A percentile compares a stretch with the other conserved stretches of the same genome.
These are phyloP conservation scores for Barbarea vulgaris DNA, from an alignment of 345 rosid genomes.

Conservation along the genomic window DNA sequence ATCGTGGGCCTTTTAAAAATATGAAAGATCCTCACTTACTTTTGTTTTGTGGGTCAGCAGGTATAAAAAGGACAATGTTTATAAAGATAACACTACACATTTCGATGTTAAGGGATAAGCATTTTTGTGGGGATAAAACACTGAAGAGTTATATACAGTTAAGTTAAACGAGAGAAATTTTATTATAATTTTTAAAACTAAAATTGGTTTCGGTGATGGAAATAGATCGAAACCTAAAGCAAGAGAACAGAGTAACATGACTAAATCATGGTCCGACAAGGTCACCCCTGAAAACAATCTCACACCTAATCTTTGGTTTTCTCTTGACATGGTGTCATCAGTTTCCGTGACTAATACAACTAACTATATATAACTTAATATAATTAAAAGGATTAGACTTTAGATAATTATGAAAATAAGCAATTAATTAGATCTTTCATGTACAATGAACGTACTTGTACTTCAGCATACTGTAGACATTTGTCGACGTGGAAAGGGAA, in stretches of 20 bases:
- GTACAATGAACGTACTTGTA: constrained; percentile 39
- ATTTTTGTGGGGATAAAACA: not conserved
- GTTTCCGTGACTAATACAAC: not conserved
- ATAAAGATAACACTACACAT: constrained; percentile 5
- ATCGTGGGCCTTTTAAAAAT: not conserved
- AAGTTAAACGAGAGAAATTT: not conserved
- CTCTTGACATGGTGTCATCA: constrained; percentile 15
- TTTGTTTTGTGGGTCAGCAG: not conserved
- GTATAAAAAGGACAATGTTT: not conserved
- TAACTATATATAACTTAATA: not conserved
- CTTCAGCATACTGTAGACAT: constrained; percentile 25
- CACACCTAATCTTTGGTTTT: constrained; percentile 32
- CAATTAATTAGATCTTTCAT: constrained; percentile 14
- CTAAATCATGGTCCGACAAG: constrained; percentile 31
- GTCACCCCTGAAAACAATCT: constrained; percentile 29
- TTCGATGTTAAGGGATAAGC: constrained; percentile 8
- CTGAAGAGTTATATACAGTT: not conserved
- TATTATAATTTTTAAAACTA: not conserved
- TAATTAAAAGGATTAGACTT: not conserved
- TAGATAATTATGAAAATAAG: constrained; percentile 10
- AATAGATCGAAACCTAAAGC: constrained; percentile 38
- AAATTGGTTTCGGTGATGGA: constrained; percentile 18
- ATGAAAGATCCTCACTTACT: not conserved
- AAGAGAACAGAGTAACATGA: constrained; percentile 22
- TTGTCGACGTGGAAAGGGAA: constrained; percentile 32